phyloP scores from a whole-genome alignment of 495 filamentous ascomycete genomes.

The Copromyces sp. region DNA sequence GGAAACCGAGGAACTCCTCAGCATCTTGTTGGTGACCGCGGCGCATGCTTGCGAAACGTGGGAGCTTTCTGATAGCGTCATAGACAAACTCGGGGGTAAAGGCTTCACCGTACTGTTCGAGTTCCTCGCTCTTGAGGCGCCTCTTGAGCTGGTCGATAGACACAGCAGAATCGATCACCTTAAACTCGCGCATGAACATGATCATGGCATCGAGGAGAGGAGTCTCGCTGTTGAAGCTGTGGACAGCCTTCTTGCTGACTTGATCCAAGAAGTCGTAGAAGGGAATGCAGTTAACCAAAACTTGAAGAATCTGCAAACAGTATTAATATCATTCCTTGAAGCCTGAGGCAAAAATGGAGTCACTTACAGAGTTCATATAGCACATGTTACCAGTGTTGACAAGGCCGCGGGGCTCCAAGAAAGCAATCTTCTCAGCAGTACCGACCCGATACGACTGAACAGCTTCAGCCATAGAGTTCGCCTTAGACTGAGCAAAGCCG shows the following conservation, averaged over 20 bases:
- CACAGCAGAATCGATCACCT: slow-evolving; percentile 64
- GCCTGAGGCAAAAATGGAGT: neutral
- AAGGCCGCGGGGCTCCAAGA: slow-evolving; percentile 88
- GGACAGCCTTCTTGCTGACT: slow-evolving; percentile 66
- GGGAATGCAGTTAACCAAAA: slow-evolving; percentile 81
- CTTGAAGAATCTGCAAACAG: slow-evolving; percentile 67
- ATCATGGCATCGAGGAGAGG: slow-evolving; percentile 93
- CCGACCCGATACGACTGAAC: slow-evolving; percentile 54
- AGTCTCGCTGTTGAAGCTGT: slow-evolving; percentile 92
- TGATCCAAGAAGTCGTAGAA: slow-evolving; percentile 92
- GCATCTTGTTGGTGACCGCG: slow-evolving; percentile 97
- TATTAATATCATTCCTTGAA: neutral
- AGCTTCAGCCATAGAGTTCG: slow-evolving; percentile 60
- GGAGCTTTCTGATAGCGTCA: slow-evolving; percentile 74
- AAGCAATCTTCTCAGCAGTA: slow-evolving; percentile 55
- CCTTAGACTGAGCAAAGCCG: slow-evolving; percentile 43
- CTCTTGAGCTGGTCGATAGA: slow-evolving; percentile 63
- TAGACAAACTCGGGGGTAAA: slow-evolving; percentile 96
- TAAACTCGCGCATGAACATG: slow-evolving; percentile 92
- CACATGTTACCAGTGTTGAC: slow-evolving; percentile 99
- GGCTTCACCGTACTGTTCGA: slow-evolving; percentile 83
- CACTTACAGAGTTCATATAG: slow-evolving; percentile 97
- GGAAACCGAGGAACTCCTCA: slow-evolving; percentile 91
- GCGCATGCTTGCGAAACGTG: slow-evolving; percentile 86
- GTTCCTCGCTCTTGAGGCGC: slow-evolving; percentile 66